phyloP scores from a whole-genome alignment of 2,329 filamentous ascomycete species.

The Alternaria sp. region DNA sequence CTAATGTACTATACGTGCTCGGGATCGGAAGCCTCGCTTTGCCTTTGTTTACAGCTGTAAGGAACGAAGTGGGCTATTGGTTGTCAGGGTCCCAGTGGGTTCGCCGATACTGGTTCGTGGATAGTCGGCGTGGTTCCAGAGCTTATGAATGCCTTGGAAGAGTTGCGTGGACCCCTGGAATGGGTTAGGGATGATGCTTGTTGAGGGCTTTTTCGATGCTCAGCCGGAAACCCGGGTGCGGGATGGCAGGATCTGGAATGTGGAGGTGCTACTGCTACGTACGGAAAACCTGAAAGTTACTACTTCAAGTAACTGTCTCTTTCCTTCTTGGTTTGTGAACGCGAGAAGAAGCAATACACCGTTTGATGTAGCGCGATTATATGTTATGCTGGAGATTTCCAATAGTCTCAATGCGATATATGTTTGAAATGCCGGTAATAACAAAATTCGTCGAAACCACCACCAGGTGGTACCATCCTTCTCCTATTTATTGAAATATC shows the following conservation, averaged over 20 bases:
- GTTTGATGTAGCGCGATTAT: not conserved
- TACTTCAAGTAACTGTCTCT: not conserved
- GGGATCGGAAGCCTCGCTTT: not conserved
- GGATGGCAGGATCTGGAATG: constrained; percentile 4
- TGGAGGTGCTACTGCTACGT: constrained; percentile 4
- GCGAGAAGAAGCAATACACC: not conserved
- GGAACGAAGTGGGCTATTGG: not conserved
- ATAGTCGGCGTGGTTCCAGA: not conserved
- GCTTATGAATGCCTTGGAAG: not conserved
- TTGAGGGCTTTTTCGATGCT: constrained; percentile 2
- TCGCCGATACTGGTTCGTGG: not conserved
- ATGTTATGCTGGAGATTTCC: not conserved
- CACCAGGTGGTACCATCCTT: not conserved
- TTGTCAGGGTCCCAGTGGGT: not conserved
- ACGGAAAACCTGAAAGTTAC: not conserved
- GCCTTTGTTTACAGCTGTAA: not conserved
- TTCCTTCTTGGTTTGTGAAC: not conserved
- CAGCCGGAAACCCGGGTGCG: not conserved
- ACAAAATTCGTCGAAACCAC: not conserved
- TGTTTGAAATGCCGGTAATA: not conserved
- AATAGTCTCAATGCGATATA: not conserved
- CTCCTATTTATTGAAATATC: constrained; percentile 4
- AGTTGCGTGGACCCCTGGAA: constrained; percentile 6
- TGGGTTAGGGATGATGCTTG: constrained; percentile 10
- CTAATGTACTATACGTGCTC: not conserved